Base-by-base conservation (phyloP, 345 rosid species). In the Salix udensis region DNA sequence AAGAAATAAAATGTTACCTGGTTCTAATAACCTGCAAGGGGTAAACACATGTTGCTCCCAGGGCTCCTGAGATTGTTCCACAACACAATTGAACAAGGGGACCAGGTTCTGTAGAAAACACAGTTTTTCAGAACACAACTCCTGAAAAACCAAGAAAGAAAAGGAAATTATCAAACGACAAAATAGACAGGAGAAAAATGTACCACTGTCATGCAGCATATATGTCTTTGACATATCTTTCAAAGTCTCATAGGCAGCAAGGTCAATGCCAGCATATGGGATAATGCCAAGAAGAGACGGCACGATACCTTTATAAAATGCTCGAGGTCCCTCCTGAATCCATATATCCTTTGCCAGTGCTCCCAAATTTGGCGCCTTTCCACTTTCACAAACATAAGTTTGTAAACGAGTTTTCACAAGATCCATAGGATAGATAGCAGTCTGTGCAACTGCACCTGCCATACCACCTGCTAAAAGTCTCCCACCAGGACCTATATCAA, bases 221-320 rank as follows among this genome's bases (percentile, higher is more conserved):
- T 92, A 88, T 24, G 84, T 88, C 88, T 85, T 88, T 62, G 97
- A 94, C 88, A 91, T 82, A 55, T 94, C 95, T 81, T 91, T 94
- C 67, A 92, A 81, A 44, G 85, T 92, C 86, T 94, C 98, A 65
- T 94, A 94, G 18, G 94, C 95, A 76, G 97, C 91, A 76, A 94
- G 98, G 73, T 94, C 98, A 52, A 94, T 94, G 76, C 97, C 98
- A 11, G 98, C 97, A 83, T 91, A 94, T 76, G 97, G 98, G 18
- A 94, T 88, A 37, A 94, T 94, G 75, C 98, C 98, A 39, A 92
- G 85, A 82, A 91, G 87, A 75, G 97, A 94, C 28, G 96, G 96
- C 73, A 94, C 87, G 71, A 91, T 91, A 60, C 98, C 98, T 83
- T 85, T 89, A 78, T 87, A 94, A 74, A 94, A 94, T 37, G 97